These are phyloP conservation scores for Metschnikowia colocasiae DNA, from an alignment of 805 yeast species.

Conservation along the genomic window DNA sequence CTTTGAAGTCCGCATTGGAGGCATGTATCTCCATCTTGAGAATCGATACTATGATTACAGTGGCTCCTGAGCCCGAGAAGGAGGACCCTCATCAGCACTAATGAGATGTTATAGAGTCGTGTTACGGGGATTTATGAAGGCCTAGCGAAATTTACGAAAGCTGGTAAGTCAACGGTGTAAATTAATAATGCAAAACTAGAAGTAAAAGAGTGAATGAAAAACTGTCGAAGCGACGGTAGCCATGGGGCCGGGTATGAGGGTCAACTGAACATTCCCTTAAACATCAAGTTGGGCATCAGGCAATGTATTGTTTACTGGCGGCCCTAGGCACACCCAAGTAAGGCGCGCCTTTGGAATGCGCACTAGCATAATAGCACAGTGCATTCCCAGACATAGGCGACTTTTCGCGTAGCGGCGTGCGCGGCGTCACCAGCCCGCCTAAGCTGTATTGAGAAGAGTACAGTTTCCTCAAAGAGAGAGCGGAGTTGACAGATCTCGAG, in stretches of 20 bases:
- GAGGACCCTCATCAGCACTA: slow-evolving; percentile 90
- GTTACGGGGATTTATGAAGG: neutral
- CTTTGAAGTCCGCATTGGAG: slow-evolving; percentile 92
- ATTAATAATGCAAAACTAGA: slow-evolving; percentile 3
- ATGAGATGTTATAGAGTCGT: slow-evolving; percentile 1
- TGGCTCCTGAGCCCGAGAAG: slow-evolving; percentile 90
- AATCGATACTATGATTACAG: slow-evolving; percentile 97
- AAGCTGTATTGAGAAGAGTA: slow-evolving; percentile 12
- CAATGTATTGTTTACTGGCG: neutral
- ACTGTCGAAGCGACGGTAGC: neutral
- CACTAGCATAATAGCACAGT: neutral
- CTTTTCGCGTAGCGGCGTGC: slow-evolving; percentile 18
- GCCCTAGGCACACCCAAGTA: slow-evolving; percentile 1
- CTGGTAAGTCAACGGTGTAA: neutral
- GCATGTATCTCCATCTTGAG: slow-evolving; percentile 97
- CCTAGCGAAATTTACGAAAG: neutral
- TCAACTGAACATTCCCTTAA: neutral
- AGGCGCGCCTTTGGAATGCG: slow-evolving; percentile 3
- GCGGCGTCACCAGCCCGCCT: slow-evolving; percentile 8
- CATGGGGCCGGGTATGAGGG: neutral
- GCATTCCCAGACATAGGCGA: slow-evolving; percentile 9
- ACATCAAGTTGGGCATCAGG: neutral
- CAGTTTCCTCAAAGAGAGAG: slow-evolving; percentile 15
- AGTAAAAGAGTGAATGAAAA: neutral
- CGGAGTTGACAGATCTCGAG: slow-evolving; percentile 9